Percentiles rank a stretch among this genome's conserved stretches.
Evolutionary conservation across 108 stramenopile genomes (phyloP).

Genomic region (Discostella stelligeroides): DNA sequence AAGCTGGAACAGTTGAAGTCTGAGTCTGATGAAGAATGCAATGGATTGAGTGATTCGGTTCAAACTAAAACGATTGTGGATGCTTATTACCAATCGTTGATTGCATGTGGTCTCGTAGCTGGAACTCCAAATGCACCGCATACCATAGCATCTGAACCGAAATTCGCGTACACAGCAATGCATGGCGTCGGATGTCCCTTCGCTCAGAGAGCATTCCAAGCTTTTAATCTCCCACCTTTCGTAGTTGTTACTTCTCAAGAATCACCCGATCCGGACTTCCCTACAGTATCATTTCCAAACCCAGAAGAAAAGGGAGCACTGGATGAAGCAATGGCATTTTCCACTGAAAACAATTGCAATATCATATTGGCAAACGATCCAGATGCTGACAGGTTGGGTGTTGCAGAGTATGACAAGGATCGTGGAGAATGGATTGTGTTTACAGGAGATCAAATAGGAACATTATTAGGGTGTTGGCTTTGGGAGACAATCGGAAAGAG

Average conservation of each 20-base stretch:
- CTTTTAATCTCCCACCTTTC: constrained; percentile 82
- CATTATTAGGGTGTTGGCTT: constrained; percentile 89
- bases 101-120: constrained; percentile 63
- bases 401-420: constrained; percentile 77
- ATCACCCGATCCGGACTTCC: constrained; percentile 91
- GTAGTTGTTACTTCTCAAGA: constrained; percentile 74
- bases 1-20: too few relatives aligned
- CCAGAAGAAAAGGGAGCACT: constrained; percentile 97
- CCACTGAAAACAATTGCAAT: constrained; percentile 62
- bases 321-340: constrained; percentile 81
- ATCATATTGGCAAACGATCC: constrained; percentile 98
- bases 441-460: constrained; percentile 96
- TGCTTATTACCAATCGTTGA: constrained; percentile 70
- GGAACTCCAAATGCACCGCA: constrained; percentile 14
- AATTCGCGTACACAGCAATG: constrained; percentile 91
- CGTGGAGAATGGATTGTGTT: constrained; percentile 89
- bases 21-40: constrained; percentile 54
- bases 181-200: constrained; percentile 92
- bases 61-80: constrained; percentile 50
- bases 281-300: constrained; percentile 96
- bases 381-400: constrained; percentile 97
- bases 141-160: constrained; percentile 19
- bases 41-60: constrained; percentile 50
- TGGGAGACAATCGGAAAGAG: constrained; percentile 77
- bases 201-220: constrained; percentile 69